phyloP scores from a whole-genome alignment of 176 grass and related monocot species.

The Tillandsia fasciculata region DNA sequence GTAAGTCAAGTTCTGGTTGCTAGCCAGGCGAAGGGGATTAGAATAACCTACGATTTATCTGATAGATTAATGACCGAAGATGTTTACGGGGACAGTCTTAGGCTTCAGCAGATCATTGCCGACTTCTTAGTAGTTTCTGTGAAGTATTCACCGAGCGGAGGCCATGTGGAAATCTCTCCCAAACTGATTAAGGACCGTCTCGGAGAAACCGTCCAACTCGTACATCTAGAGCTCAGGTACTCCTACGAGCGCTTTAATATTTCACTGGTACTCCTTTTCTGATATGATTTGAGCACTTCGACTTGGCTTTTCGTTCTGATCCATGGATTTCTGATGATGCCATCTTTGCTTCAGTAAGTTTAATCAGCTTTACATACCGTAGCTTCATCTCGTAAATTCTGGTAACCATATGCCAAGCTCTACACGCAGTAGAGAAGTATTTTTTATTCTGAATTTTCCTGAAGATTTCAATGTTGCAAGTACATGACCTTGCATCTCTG shows the following conservation, averaged over 20 bases:
- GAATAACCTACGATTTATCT: constrained; percentile 46
- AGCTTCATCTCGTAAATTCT: too few relatives aligned
- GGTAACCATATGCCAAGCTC: too few relatives aligned
- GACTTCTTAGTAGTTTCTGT: constrained; percentile 65
- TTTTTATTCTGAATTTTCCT: too few relatives aligned
- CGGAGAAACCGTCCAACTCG: constrained; percentile 64
- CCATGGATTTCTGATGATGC: too few relatives aligned
- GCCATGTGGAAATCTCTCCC: constrained; percentile 51
- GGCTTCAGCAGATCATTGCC: constrained; percentile 82
- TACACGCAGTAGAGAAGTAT: too few relatives aligned
- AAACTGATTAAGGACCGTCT: constrained; percentile 52
- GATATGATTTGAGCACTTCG: background rate
- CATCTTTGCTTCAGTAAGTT: too few relatives aligned
- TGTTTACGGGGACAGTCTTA: constrained; percentile 64
- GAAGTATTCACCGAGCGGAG: constrained; percentile 74
- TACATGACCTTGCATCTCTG: too few relatives aligned
- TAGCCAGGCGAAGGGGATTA: constrained; percentile 76
- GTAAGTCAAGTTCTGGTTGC: constrained; percentile 69
- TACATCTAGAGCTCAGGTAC: constrained; percentile 76
- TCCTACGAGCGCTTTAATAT: background rate
- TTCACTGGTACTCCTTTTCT: background rate
- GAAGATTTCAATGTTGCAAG: too few relatives aligned
- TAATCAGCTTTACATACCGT: too few relatives aligned
- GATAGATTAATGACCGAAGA: constrained; percentile 53
- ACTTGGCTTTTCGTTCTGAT: too few relatives aligned